Base-by-base conservation (phyloP, 306 rosid species). In the Pyrus bretschneideri region DNA sequence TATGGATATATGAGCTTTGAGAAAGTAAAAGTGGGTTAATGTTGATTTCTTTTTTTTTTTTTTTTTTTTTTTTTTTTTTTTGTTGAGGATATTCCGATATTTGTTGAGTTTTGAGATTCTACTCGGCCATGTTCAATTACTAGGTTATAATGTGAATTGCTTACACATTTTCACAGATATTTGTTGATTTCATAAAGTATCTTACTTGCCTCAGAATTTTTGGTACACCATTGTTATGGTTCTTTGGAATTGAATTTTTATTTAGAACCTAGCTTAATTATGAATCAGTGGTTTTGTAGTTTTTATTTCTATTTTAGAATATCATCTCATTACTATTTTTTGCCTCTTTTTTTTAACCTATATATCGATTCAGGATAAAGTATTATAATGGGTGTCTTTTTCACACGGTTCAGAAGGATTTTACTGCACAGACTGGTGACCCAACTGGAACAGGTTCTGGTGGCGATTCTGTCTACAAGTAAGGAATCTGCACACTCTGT, bases 401-500 rank as follows among this genome's bases (percentile, higher is more conserved):
- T 87, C 97, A 95, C 85, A 86, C 84, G 8, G 83, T 92, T 71
- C 99, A 92, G 80, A 95, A 90, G 88, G 97, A 95, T 80, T 95
- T 92, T 76, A 95, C 93, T 10, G 97, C 99, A n/a, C 99, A 92
- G 75, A 87, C 97, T 23, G 97, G 97, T 12, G 99, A 95, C 46
- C 97, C 97, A 19, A 92, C 97, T 45, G 97, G 93, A 31, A 84
- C 91, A 0, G 92, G 97, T 12, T 80, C 89, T 4, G 91, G 88
- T 40, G 97, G 97, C 3, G 93, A 95, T 80, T 92, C 96, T 10
- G 59, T 95, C 31, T 95, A 89, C 87, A 92, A 86, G 98, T 94
- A 83, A 59, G 60, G 40, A 70, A n/a, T 67, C 67, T 27, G 44
- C 60, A 11, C 12, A 21, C 25, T 23, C 22, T 62, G 23, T 72